Evolutionary conservation across 2,329 filamentous ascomycete species (phyloP), one percentile per base, ranked within the genome.

Genomic region (Pseudofabraea citricarpa): DNA sequence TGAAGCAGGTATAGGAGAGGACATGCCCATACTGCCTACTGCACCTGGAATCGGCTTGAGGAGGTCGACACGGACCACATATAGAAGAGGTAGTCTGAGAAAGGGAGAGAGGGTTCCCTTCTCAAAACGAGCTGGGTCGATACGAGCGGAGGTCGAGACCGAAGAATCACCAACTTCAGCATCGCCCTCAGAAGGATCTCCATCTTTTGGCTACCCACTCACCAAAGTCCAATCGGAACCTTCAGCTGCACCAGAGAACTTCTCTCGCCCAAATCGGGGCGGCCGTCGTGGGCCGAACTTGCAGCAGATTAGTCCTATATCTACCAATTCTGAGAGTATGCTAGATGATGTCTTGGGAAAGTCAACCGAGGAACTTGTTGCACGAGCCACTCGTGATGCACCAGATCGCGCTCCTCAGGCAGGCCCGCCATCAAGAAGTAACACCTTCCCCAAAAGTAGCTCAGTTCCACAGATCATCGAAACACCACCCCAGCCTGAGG

Each of bases 1-100:
- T 10, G 68, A 73, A 36, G 61, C 61, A 9, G 35, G 43, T 15
- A 32, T 54, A 57, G 54, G 66, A 18, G 87, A 88, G 31, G 91
- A 97, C 60, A 83, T 86, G 69, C 90, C 90, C 6, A 95, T 97
- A 50, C 69, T 97, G 32, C 87, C 90, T 1, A 78, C 85, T 45
- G 81, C 77, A 44, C 81, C 82, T 1, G 88, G 88, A 3, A 81
- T 85, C 63, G 87, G 88, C 23, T 69, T 98, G 38, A 85, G 93
- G 55, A 80, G 93, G 49, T 96, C 93, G 10, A 98, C 90, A 16
- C 79, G 88, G 43, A 98, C 93, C 5, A 91, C 87, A 20, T 97
- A 97, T 63, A 75, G 90, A 56, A 88, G 81, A 56, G 90, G 90
- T 24, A 96, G 90, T 67, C 64, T 95, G 49, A 83, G 86, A 40